Conservation (phyloP, 2,329 filamentous ascomycete species). For the Aureobasidium sp. region DNA sequence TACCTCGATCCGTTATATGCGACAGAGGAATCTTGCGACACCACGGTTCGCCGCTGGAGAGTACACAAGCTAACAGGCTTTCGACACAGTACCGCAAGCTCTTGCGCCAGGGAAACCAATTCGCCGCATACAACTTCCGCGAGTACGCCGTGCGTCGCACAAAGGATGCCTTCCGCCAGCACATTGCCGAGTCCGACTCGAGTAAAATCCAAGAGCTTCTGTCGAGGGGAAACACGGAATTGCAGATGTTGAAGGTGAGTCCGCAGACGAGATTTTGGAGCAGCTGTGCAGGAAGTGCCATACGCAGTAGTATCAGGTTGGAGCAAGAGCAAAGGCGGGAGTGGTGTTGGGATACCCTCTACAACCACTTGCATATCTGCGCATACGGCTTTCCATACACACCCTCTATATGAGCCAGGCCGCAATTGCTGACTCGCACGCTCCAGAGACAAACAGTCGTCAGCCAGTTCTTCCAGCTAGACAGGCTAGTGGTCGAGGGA, state of each 20-base stretch:
- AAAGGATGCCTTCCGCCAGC: conserved; percentile 79
- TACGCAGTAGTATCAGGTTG: background rate
- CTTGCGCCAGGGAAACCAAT: conserved; percentile 75
- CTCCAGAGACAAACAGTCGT: conserved; percentile 84
- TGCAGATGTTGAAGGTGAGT: conserved; percentile 83
- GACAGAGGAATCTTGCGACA: background rate
- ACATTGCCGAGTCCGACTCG: conserved; percentile 62
- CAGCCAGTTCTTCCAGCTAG: conserved; percentile 89
- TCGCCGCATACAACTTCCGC: conserved; percentile 93
- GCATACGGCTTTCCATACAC: background rate
- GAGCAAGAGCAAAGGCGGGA: background rate
- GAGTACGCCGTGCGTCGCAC: conserved; percentile 92
- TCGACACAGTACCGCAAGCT: conserved; percentile 76
- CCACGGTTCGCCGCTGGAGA: background rate
- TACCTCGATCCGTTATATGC: background rate
- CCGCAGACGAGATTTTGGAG: background rate
- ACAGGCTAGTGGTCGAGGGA: conserved; percentile 84
- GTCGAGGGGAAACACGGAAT: conserved; percentile 75
- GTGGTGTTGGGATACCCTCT: background rate
- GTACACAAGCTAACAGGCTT: background rate
- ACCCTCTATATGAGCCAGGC: background rate
- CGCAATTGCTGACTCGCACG: conserved; percentile 28
- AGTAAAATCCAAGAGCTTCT: conserved; percentile 77
- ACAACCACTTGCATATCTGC: background rate
- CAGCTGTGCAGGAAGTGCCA: background rate